A percentile compares a stretch with the other conserved stretches of the same genome.
These are phyloP conservation scores for Cyberlindnera amylophila DNA, from an alignment of 805 yeast species.

Conservation along the genomic window DNA sequence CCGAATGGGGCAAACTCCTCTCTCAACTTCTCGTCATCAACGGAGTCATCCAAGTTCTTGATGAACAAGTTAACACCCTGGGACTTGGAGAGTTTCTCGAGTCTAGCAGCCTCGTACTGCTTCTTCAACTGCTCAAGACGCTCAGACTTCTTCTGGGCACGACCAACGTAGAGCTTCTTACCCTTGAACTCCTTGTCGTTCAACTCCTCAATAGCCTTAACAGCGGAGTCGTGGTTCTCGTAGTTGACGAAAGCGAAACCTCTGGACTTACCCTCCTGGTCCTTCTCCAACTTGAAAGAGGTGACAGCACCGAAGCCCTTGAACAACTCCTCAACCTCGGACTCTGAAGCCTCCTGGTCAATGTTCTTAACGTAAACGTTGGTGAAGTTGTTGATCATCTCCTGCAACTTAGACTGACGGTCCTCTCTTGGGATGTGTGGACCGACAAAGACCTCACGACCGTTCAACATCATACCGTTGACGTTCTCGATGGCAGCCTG, in stretches of 20 bases:
- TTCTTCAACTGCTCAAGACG: slow-evolving; percentile 93
- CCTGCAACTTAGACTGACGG: slow-evolving; percentile 90
- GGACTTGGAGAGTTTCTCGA: slow-evolving; percentile 88
- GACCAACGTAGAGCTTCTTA: slow-evolving; percentile 87
- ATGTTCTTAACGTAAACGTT: slow-evolving; percentile 94
- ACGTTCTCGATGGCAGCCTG: slow-evolving; percentile 93
- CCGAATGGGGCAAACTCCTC: slow-evolving; percentile 95
- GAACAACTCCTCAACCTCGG: slow-evolving; percentile 70
- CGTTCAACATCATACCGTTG: slow-evolving; percentile 97
- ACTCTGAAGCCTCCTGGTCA: slow-evolving; percentile 63
- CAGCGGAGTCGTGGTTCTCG: slow-evolving; percentile 83
- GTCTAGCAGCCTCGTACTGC: slow-evolving; percentile 87
- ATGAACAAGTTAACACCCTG: slow-evolving; percentile 97
- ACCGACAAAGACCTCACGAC: slow-evolving; percentile 92
- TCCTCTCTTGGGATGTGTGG: slow-evolving; percentile 90
- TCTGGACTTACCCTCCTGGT: slow-evolving; percentile 81
- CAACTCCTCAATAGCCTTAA: slow-evolving; percentile 85
- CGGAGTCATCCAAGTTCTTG: slow-evolving; percentile 91
- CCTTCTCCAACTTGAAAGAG: slow-evolving; percentile 74
- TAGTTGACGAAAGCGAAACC: slow-evolving; percentile 97
- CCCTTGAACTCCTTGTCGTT: slow-evolving; percentile 84
- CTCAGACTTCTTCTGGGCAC: slow-evolving; percentile 99
- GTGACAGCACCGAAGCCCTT: slow-evolving; percentile 73
- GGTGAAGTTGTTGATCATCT: slow-evolving; percentile 88
- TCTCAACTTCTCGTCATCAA: slow-evolving; percentile 86